phyloP scores from a whole-genome alignment of 2,329 filamentous ascomycete species.

The Colletotrichum gloeosporioides region DNA sequence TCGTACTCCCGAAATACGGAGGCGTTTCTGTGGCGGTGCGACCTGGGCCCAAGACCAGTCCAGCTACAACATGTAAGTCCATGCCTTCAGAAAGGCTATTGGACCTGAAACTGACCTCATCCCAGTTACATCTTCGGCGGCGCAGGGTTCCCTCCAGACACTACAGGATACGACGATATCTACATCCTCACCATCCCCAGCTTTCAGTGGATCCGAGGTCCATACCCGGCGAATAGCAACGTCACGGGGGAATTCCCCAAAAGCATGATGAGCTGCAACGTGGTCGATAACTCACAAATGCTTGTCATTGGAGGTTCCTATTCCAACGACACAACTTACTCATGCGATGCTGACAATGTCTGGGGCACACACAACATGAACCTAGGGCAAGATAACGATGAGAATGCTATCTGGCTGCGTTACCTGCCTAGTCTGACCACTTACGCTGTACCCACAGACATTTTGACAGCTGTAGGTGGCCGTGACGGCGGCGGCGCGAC shows the following conservation, averaged over 20 bases:
- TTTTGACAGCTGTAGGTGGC: neutral
- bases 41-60: neutral
- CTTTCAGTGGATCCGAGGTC: slow-evolving; percentile 72
- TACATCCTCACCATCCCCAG: slow-evolving; percentile 76
- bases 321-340: neutral
- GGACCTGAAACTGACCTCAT: accelerated
- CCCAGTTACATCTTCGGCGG: neutral
- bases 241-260: neutral
- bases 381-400: neutral
- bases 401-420: neutral
- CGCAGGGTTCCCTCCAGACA: neutral
- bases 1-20: neutral
- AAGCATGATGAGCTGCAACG: neutral
- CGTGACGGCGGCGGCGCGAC: neutral
- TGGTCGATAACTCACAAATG: neutral
- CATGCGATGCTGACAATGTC: neutral
- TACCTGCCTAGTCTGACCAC: neutral
- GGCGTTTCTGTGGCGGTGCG: neutral
- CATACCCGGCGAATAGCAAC: neutral
- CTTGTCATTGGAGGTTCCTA: neutral
- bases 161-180: slow-evolving; percentile 66
- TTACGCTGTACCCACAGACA: neutral
- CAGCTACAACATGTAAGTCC: neutral
- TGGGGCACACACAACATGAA: neutral
- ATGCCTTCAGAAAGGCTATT: neutral